These are phyloP conservation scores for Chlorella sp. DNA, from an alignment of 139 green algal species.

Conservation along the genomic window DNA sequence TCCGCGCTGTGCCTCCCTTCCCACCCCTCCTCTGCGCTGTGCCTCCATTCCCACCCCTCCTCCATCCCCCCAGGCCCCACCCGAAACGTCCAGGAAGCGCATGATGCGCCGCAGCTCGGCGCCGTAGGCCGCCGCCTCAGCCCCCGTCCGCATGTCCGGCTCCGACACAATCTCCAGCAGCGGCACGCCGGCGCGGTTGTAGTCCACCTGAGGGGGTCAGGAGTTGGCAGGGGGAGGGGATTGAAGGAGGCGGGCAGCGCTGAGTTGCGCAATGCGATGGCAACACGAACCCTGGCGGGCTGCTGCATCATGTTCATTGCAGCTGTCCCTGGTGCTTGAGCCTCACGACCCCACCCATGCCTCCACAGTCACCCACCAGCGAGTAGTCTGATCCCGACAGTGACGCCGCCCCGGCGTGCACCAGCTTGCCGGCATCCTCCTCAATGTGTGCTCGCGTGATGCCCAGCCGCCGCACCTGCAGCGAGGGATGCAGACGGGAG, in stretches of 20 bases:
- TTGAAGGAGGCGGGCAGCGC: no score
- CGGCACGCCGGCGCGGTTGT: slow-evolving; percentile 88
- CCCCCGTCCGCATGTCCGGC: slow-evolving; percentile 92
- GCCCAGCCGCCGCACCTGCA: slow-evolving; percentile 52
- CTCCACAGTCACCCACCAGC: slow-evolving; percentile 42
- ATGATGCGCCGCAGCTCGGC: slow-evolving; percentile 92
- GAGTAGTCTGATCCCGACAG: slow-evolving; percentile 76
- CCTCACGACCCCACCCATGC: no score
- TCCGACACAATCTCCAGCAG: slow-evolving; percentile 97
- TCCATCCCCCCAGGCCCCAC: no score
- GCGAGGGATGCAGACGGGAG: background rate
- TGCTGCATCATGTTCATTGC: no score
- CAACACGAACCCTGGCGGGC: no score
- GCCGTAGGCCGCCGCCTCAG: slow-evolving; percentile 92
- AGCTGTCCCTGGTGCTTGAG: no score
- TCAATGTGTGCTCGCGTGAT: slow-evolving; percentile 92
- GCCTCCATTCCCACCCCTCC: no score
- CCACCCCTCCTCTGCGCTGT: no score
- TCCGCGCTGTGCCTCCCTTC: no score
- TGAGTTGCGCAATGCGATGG: no score
- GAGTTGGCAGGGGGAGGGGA: no score
- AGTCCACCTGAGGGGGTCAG: slow-evolving; percentile 69
- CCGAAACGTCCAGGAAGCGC: slow-evolving; percentile 84
- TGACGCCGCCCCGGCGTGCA: slow-evolving; percentile 76
- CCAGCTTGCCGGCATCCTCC: slow-evolving; percentile 97